A percentile compares a stretch with the other conserved stretches of the same genome.
Conservation (phyloP, 306 rosid species). For the Mimosa bimucronata region DNA sequence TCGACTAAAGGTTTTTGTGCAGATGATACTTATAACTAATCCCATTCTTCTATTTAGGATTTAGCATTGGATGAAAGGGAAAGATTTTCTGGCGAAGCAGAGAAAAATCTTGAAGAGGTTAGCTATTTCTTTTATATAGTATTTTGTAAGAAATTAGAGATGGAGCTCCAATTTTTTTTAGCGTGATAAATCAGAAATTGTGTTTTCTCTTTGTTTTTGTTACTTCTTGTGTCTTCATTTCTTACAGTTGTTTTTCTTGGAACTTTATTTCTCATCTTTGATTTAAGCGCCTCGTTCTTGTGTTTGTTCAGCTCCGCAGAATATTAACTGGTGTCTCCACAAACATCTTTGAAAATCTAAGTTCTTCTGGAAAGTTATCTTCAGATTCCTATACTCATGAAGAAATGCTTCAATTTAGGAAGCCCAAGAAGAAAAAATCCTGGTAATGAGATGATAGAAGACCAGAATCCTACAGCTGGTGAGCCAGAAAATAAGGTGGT, state of each 20-base stretch:
- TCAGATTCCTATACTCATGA: conserved; percentile 84
- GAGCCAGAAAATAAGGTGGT: conserved; percentile 85
- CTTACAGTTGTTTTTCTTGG: too few relatives aligned
- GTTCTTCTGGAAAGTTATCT: conserved; percentile 58
- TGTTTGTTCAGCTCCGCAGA: conserved; percentile 87
- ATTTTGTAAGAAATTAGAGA: too few relatives aligned
- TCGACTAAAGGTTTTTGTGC: conserved; percentile 10
- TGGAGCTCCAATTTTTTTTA: conserved; percentile 17
- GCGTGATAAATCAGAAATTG: conserved; percentile 13
- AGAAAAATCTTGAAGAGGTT: conserved; percentile 92
- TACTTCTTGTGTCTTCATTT: conserved; percentile 6
- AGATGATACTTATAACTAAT: too few relatives aligned
- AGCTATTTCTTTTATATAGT: conserved; percentile 32
- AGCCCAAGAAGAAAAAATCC: conserved; percentile 59
- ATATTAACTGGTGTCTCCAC: conserved; percentile 67
- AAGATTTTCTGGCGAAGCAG: conserved; percentile 76
- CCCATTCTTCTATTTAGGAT: conserved; percentile 62
- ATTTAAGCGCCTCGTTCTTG: too few relatives aligned
- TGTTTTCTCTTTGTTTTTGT: conserved; percentile 14
- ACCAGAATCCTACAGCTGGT: conserved; percentile 52
- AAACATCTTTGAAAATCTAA: conserved; percentile 69
- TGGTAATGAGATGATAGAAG: conserved; percentile 54
- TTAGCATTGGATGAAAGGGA: conserved; percentile 81
- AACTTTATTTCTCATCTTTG: too few relatives aligned
- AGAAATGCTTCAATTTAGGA: conserved; percentile 89